Conservation (phyloP, 2,329 filamentous ascomycete genomes). For the Cercospora sp. region DNA sequence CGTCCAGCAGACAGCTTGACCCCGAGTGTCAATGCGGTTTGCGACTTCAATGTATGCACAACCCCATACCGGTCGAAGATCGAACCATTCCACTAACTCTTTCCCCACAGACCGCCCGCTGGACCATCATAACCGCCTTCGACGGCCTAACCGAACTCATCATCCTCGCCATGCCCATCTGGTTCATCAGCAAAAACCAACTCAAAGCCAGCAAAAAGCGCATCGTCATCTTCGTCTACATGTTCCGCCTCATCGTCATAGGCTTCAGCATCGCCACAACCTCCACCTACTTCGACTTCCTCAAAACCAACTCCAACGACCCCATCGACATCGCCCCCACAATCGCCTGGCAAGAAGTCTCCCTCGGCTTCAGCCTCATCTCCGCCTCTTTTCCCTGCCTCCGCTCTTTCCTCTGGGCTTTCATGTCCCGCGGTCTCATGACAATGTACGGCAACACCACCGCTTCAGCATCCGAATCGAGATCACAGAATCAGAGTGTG, state of each 20-base stretch:
- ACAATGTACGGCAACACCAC: slow-evolving; percentile 31
- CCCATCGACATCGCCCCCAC: slow-evolving; percentile 28
- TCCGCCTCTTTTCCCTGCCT: slow-evolving; percentile 32
- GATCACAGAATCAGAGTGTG: slow-evolving; percentile 19
- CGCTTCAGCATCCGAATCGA: slow-evolving; percentile 8
- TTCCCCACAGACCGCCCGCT: slow-evolving; percentile 18
- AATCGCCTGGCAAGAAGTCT: slow-evolving; percentile 29
- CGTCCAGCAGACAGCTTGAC: slow-evolving; percentile 19
- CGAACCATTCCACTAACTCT: slow-evolving; percentile 18
- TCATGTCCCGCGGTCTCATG: slow-evolving; percentile 27
- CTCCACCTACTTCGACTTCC: slow-evolving; percentile 29
- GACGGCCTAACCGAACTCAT: slow-evolving; percentile 29
- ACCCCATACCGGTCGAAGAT: neutral
- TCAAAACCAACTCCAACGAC: slow-evolving; percentile 14
- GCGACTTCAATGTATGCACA: slow-evolving; percentile 24
- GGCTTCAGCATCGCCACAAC: slow-evolving; percentile 24
- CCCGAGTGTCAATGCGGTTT: slow-evolving; percentile 25
- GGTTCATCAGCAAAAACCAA: slow-evolving; percentile 31
- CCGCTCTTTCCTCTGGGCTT: slow-evolving; percentile 31
- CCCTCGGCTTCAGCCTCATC: slow-evolving; percentile 31
- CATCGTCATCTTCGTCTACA: slow-evolving; percentile 29
- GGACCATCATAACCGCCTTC: slow-evolving; percentile 24
- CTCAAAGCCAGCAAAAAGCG: slow-evolving; percentile 28
- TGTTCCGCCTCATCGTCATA: slow-evolving; percentile 25
- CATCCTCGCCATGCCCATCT: slow-evolving; percentile 30